Evolutionary conservation across 2,329 filamentous ascomycete species (phyloP).

Genomic region (Escovopsis weberi): DNA sequence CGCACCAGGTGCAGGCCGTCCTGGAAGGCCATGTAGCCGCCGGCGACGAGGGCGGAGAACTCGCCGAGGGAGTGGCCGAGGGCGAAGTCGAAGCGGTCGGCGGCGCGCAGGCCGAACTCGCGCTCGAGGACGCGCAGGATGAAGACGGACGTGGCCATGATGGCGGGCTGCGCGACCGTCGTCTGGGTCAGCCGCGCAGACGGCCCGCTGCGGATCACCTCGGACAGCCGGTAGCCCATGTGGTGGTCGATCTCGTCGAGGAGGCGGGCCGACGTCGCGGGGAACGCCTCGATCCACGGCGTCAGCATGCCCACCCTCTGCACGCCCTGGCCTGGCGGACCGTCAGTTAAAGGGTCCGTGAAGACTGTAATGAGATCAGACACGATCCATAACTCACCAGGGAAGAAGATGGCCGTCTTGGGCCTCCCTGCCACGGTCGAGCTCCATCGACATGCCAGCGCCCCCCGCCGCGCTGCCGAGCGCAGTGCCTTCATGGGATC

Average conservation of each 20-base stretch:
- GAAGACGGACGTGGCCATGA: constrained; percentile 87
- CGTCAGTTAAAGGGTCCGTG: constrained; percentile 1
- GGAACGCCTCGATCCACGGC: constrained; percentile 79
- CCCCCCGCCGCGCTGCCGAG: no score
- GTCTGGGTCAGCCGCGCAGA: constrained; percentile 65
- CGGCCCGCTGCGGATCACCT: constrained; percentile 66
- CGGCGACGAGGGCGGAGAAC: constrained; percentile 79
- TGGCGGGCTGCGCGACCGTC: constrained; percentile 81
- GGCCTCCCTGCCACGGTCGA: constrained; percentile 16
- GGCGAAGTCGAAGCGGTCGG: constrained; percentile 62
- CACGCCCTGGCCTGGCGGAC: constrained; percentile 64
- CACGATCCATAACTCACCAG: constrained; percentile 23
- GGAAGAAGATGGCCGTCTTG: constrained; percentile 46
- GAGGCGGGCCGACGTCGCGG: constrained; percentile 57
- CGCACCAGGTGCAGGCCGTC: constrained; percentile 69
- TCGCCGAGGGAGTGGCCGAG: constrained; percentile 87
- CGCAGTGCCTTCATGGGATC: no score
- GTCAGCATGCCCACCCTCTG: constrained; percentile 78
- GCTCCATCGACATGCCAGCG: not conserved
- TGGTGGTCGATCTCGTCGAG: constrained; percentile 74
- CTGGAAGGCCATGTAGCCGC: constrained; percentile 61
- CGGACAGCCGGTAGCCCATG: constrained; percentile 60
- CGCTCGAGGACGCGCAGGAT: constrained; percentile 77
- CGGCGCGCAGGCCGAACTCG: constrained; percentile 64
- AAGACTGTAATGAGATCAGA: constrained; percentile 1